phyloP scores from a whole-genome alignment of 148 eudicot species.

The Silene conica region DNA sequence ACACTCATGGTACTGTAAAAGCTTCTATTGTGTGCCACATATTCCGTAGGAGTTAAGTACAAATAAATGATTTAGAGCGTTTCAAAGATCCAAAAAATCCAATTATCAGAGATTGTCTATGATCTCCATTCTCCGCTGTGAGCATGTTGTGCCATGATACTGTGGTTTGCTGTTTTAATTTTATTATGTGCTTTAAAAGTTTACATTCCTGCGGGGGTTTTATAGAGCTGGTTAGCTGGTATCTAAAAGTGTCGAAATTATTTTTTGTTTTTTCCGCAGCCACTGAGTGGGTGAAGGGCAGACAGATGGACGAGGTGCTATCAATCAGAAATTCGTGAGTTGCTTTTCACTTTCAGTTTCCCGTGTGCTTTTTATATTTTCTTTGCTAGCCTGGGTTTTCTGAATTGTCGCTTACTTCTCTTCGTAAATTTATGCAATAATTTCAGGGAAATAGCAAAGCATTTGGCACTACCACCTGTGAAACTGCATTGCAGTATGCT shows the following conservation, averaged over 20 bases:
- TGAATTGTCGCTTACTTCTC: background rate
- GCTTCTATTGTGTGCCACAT: too few species aligned
- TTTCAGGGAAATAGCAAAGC: slow-evolving; percentile 92
- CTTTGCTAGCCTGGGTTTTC: background rate
- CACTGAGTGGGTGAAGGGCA: slow-evolving; percentile 97
- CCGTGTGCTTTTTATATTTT: too few species aligned
- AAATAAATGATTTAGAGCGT: too few species aligned
- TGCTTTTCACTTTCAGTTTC: background rate
- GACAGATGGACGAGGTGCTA: slow-evolving; percentile 75
- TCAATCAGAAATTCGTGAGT: slow-evolving; percentile 92
- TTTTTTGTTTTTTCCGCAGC: slow-evolving; percentile 41
- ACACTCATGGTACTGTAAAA: too few species aligned
- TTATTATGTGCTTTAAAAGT: too few species aligned
- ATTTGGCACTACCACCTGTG: slow-evolving; percentile 91
- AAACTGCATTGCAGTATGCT: slow-evolving; percentile 99
- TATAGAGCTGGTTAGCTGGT: too few species aligned
- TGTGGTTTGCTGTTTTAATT: background rate
- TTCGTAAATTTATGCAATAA: background rate
- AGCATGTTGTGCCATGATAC: background rate
- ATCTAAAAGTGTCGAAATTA: too few species aligned
- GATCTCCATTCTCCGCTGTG: background rate
- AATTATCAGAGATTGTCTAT: background rate
- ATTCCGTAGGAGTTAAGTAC: too few species aligned
- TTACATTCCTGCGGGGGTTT: too few species aligned
- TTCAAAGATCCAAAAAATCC: background rate